Evolutionary conservation across 2,329 filamentous ascomycete species (phyloP).

Genomic region (Elsinoe fawcettii): DNA sequence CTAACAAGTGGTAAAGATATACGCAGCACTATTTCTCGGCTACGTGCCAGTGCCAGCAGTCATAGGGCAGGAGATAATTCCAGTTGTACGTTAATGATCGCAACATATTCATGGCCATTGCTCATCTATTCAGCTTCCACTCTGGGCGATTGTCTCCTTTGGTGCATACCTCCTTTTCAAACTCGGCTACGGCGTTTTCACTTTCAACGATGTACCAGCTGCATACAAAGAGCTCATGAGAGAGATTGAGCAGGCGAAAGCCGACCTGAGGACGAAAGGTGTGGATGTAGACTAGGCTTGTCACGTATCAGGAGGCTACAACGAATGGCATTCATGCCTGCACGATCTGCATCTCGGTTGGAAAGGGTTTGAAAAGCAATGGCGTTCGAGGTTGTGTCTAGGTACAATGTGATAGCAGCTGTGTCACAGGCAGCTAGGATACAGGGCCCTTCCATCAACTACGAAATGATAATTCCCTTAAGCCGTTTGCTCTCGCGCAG

Average conservation of each 20-base stretch:
- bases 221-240: slow-evolving; percentile 82
- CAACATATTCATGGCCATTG: slow-evolving; percentile 9
- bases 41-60: slow-evolving; percentile 71
- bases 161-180: slow-evolving; percentile 87
- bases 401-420: background rate
- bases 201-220: slow-evolving; percentile 90
- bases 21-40: slow-evolving; percentile 76
- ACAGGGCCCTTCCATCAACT: background rate
- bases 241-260: slow-evolving; percentile 71
- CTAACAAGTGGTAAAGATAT: slow-evolving; percentile 55
- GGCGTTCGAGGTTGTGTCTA: slow-evolving; percentile 3
- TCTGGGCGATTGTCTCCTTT: slow-evolving; percentile 86
- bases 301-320: background rate
- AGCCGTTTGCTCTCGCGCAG: slow-evolving; percentile 17
- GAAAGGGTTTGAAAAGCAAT: background rate
- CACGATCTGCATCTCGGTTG: background rate
- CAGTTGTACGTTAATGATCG: slow-evolving; percentile 59
- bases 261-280: slow-evolving; percentile 63
- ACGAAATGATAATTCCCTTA: slow-evolving; percentile 17
- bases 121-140: slow-evolving; percentile 60
- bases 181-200: slow-evolving; percentile 85
- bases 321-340: background rate
- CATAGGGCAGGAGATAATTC: slow-evolving; percentile 78
- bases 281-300: slow-evolving; percentile 62
- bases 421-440: slow-evolving; percentile 1